phyloP scores from a whole-genome alignment of 2,329 filamentous ascomycete genomes.

The Diplodia corticola region DNA sequence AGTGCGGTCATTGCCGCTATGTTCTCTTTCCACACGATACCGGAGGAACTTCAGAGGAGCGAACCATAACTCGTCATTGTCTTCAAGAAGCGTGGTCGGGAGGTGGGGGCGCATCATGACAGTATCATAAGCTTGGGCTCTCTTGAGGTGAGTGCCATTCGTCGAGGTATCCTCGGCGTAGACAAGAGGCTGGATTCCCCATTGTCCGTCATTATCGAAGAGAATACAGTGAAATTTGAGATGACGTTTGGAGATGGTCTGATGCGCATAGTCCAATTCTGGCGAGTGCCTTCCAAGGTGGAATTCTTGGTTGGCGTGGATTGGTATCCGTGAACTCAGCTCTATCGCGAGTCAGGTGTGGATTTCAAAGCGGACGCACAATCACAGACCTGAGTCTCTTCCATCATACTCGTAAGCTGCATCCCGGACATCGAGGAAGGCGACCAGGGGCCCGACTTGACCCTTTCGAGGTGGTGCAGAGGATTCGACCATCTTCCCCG shows the following conservation, averaged over 20 bases:
- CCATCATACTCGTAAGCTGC: slow-evolving; percentile 12
- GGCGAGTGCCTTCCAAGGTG: slow-evolving; percentile 35
- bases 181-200: slow-evolving; percentile 46
- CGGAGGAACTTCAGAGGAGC: slow-evolving; percentile 34
- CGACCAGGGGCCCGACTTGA: not conserved
- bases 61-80: slow-evolving; percentile 45
- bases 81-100: slow-evolving; percentile 45
- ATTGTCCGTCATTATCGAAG: slow-evolving; percentile 39
- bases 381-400: slow-evolving; percentile 12
- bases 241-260: slow-evolving; percentile 48
- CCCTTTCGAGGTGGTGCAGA: not conserved
- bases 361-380: not conserved
- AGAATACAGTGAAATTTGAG: slow-evolving; percentile 49
- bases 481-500: slow-evolving; percentile 3
- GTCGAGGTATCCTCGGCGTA: slow-evolving; percentile 50
- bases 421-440: slow-evolving; percentile 13
- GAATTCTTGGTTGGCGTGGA: slow-evolving; percentile 40
- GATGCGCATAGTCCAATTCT: not conserved
- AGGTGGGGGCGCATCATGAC: slow-evolving; percentile 34
- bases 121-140: slow-evolving; percentile 27
- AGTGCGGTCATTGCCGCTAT: not conserved
- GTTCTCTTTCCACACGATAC: slow-evolving; percentile 27
- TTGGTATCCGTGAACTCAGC: not conserved
- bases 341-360: not conserved
- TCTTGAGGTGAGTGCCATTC: slow-evolving; percentile 44